Base-by-base conservation (phyloP, 1,139 yeast genomes). In the Taphrina betulina region DNA sequence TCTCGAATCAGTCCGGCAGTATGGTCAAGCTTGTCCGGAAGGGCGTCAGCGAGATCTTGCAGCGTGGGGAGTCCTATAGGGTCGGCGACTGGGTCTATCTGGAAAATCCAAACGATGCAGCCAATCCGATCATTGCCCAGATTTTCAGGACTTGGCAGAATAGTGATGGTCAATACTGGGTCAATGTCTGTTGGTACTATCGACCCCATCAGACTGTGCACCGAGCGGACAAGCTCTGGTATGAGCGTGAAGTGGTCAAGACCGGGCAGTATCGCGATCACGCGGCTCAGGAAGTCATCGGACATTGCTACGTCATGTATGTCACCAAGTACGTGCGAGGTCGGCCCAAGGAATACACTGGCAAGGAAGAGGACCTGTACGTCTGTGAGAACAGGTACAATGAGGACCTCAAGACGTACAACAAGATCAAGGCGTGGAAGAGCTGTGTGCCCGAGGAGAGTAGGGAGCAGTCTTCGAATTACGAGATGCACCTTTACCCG, bases 201-300 rank as follows among this genome's bases (percentile, higher is more conserved):
- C 81, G 97, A 60, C 96, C 98, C 0, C 97, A 92, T 69, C 97
- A 94, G 75, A 92, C 98, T 0, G 95, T 94, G 46, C 98, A 92
- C 70, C 80, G 94, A 63, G 85, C 78, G 55, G 97, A 92, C 70
- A 77, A 95, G 67, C 73, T 89, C 58, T 92, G 94, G 68, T 87
- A 85, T 69, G 88, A 84, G 64, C 89, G 92, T 67, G 98, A 92
- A 71, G 97, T 92, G 31, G 88, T 94, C 69, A 92, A 92, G 70
- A 85, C 96, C 0, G 96, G 96, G 45, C 97, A 90, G 72, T 92
- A 92, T 72, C 80, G 97, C 67, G 97, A 92, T 69, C 98, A 92
- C 69, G 72, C 82, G 57, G 88, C 87, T 2, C 86, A 82, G 59
- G 97, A 92, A 67, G 83, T 92, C 55, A 78, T 87, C 50, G 96